Base-by-base conservation (phyloP, 495 filamentous ascomycete species). In the Penicillium diatomitis region DNA sequence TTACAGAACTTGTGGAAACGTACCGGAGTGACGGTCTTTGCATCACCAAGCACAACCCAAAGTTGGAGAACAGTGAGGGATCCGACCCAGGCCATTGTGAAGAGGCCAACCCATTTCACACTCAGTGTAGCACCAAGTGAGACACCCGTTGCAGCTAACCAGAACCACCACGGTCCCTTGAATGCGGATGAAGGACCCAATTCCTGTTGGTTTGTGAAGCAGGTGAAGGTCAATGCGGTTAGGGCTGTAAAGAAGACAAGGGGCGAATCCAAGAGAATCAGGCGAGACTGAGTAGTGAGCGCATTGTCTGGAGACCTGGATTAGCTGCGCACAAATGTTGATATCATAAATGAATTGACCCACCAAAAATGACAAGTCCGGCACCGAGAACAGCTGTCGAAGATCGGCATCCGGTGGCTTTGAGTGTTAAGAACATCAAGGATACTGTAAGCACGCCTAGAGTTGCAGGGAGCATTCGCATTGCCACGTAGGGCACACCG, bases 81-180 rank as follows among this genome's bases (percentile, higher is more conserved):
- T 41, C 92, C 92, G 61, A 98, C 90, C 92, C 92, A 98, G 20
- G 91, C 92, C 65, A 96, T 96, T 39, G 92, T 98, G 73, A 97
- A 97, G 40, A 98, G 74, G 33, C 92, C 92, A 61, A 98, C 92
- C 92, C 92, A 98, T 74, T 98, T 98, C 49, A 96, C 87, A 68
- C 91, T 96, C 49, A 88, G 78, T 1, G 92, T 98, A 38, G 90
- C 87, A 53, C 92, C 92, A 39, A 98, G 76, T 9, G 84, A 83
- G 29, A 97, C 68, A 47, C 92, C 92, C 20, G 88, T 96, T 57
- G 86, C 81, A 37, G 74, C 79, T 41, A 98, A 77, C 92, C 94
- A 98, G 71, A 97, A 94, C 92, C 92, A 98, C 92, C 92, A 98
- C 61, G 80, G 83, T 8, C 82, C 79, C 48, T 79, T 68, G 69